phyloP scores from a whole-genome alignment of 2,329 filamentous ascomycete genomes.

The Metarhizium rileyi region DNA sequence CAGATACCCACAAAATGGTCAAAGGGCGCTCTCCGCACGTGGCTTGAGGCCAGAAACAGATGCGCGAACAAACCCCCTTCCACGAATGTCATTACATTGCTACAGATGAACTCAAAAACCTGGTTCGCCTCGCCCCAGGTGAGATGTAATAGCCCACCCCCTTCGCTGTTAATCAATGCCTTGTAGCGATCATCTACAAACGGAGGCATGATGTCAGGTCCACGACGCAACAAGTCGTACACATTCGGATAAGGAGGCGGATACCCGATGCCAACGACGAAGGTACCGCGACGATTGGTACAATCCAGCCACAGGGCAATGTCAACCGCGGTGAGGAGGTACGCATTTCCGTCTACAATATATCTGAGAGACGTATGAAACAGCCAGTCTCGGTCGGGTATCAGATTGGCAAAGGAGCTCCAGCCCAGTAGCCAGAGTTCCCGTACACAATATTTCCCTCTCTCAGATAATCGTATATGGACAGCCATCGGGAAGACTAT shows the following conservation, averaged over 20 bases:
- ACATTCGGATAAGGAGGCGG: slow-evolving; percentile 18
- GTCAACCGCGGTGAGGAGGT: slow-evolving; percentile 24
- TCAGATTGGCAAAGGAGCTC: slow-evolving; percentile 16
- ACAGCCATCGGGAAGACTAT: slow-evolving; percentile 17
- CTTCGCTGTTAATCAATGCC: slow-evolving; percentile 14
- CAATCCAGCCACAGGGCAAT: slow-evolving; percentile 17
- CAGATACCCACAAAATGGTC: slow-evolving; percentile 40
- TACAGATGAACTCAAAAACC: slow-evolving; percentile 33
- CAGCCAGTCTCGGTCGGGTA: slow-evolving; percentile 7
- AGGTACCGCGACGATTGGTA: slow-evolving; percentile 15
- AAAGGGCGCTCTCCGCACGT: slow-evolving; percentile 32
- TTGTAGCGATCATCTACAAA: slow-evolving; percentile 15
- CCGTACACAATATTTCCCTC: slow-evolving; percentile 22
- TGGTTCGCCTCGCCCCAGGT: slow-evolving; percentile 32
- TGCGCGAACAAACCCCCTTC: slow-evolving; percentile 16
- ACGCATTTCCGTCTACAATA: slow-evolving; percentile 24
- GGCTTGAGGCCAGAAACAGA: slow-evolving; percentile 17
- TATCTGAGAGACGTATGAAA: slow-evolving; percentile 19
- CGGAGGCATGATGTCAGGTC: slow-evolving; percentile 21
- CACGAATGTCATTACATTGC: slow-evolving; percentile 25
- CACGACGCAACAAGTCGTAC: slow-evolving; percentile 18
- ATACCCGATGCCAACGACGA: slow-evolving; percentile 25
- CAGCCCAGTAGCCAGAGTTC: slow-evolving; percentile 21
- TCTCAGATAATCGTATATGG: slow-evolving; percentile 16
- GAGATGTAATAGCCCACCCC: slow-evolving; percentile 16